Base-by-base conservation (phyloP, 163 green algal genomes). In the Chlorella variabilis region DNA sequence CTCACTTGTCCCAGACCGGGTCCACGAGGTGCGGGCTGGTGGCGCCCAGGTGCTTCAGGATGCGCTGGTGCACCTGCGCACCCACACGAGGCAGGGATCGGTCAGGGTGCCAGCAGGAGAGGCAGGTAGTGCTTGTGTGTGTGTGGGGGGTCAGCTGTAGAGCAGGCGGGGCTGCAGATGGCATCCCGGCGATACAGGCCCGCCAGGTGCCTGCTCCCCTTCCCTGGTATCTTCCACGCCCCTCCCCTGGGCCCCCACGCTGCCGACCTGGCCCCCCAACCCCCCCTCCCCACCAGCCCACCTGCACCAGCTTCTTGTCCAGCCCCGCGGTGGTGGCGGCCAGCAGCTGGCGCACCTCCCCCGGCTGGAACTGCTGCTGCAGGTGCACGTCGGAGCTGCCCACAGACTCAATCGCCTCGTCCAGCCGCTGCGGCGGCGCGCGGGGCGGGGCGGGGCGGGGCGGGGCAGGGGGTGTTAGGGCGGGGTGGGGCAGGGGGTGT, bases 21-120 rank as follows among this genome's bases (percentile, higher is more conserved):
- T 69, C 79, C 27, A 84, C 75, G 13, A 91, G 78, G 29, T 75
- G 38, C 3, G 87, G 87, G 29, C 80, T 84, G 51, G 49, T 86
- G 66, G 61, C 61, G 31, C 73, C 84, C 63, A 91, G 73, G 67
- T 91, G 87, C 86, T 91, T 91, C n/a, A 70, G 38, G 2, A 89
- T 70, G 42, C 86, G 77, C 54, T 83, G 71, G 58, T 75, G 51
- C 33, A 59, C 73, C 73, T 81, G 75, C 39, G 18, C 9, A 25
- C 65, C 33, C 56, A 65, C 56, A 65, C 23, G 56, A 15, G 45
- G 45, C 45, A 15, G 45, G 11, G 15, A 23, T 11, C 45, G 45
- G 45, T 11, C 45, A 54, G 45, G 15, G 54, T n/a, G 5, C 18
- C 33, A 49, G 63, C 63, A 71, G 63, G 13, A 8, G 3, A 49